phyloP scores from a whole-genome alignment of 2,329 filamentous ascomycete genomes.

The Coniochaeta sp. region DNA sequence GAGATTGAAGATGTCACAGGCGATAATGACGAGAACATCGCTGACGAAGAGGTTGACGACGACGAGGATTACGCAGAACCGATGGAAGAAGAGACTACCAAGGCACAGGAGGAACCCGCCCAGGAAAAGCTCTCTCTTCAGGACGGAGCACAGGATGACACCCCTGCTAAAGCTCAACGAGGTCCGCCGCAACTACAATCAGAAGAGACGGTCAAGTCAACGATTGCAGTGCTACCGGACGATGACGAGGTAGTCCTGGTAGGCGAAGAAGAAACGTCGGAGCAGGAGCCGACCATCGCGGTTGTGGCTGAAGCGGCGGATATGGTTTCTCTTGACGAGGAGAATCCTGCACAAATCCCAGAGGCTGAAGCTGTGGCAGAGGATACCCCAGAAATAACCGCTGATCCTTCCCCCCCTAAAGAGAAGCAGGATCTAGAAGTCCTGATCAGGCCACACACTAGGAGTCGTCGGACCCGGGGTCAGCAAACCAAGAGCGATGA shows the following conservation, averaged over 20 bases:
- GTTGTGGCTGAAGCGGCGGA: not conserved
- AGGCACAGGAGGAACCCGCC: too few relatives aligned
- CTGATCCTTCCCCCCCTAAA: not conserved
- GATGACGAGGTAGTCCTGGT: not conserved
- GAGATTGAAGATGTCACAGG: too few relatives aligned
- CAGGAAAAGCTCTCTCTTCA: not conserved
- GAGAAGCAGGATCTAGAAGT: not conserved
- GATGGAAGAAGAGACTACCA: too few relatives aligned
- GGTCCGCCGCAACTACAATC: not conserved
- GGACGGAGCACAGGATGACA: too few relatives aligned
- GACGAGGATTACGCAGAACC: too few relatives aligned
- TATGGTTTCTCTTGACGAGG: not conserved
- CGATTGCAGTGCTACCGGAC: not conserved
- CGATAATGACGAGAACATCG: constrained; percentile 2
- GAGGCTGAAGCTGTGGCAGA: not conserved
- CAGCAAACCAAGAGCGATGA: not conserved
- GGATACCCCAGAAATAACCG: not conserved
- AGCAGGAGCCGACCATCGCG: not conserved
- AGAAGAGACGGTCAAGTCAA: not conserved
- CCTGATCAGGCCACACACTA: not conserved
- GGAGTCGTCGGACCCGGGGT: not conserved
- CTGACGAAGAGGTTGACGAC: constrained; percentile 2
- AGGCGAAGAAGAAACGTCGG: not conserved
- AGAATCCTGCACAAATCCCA: not conserved
- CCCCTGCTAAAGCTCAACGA: too few relatives aligned